Conservation (phyloP, 345 rosid species). For the Populus simonii region DNA sequence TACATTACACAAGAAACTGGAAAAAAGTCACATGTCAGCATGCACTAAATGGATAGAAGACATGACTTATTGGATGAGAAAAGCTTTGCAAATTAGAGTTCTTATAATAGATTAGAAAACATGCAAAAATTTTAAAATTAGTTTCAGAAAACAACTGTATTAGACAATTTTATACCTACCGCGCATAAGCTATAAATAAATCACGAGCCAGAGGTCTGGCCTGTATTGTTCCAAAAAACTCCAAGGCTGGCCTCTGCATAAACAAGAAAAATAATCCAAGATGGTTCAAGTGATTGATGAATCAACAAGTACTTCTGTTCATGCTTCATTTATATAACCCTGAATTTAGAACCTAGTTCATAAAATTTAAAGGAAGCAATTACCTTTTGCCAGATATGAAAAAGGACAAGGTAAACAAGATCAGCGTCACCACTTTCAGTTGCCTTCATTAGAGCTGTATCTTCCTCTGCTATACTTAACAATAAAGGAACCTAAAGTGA, state of each 20-base stretch:
- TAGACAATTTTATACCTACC: conserved; percentile 36
- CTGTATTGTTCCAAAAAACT: conserved; percentile 86
- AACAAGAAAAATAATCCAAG: conserved; percentile 18
- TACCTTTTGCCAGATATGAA: conserved; percentile 98
- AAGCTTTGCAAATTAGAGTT: neutral
- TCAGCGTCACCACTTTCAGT: conserved; percentile 96
- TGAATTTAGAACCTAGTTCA: neutral
- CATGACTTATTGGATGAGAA: neutral
- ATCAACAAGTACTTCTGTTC: neutral
- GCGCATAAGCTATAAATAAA: conserved; percentile 68
- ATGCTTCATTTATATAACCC: neutral
- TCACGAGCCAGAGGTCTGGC: conserved; percentile 82
- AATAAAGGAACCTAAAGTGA: conserved; percentile 76
- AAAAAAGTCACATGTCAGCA: neutral
- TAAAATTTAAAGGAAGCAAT: conserved; percentile 1
- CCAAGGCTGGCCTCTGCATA: conserved; percentile 74
- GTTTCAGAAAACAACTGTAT: neutral
- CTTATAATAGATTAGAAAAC: neutral
- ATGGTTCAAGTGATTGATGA: neutral
- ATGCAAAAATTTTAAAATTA: neutral
- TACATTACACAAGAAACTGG: neutral
- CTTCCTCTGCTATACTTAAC: conserved; percentile 95
- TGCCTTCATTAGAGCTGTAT: conserved; percentile 84
- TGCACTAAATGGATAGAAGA: neutral
- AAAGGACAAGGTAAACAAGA: conserved; percentile 88